Base-by-base conservation (phyloP, 2,329 filamentous ascomycete genomes). In the Trichophaea hybrida region DNA sequence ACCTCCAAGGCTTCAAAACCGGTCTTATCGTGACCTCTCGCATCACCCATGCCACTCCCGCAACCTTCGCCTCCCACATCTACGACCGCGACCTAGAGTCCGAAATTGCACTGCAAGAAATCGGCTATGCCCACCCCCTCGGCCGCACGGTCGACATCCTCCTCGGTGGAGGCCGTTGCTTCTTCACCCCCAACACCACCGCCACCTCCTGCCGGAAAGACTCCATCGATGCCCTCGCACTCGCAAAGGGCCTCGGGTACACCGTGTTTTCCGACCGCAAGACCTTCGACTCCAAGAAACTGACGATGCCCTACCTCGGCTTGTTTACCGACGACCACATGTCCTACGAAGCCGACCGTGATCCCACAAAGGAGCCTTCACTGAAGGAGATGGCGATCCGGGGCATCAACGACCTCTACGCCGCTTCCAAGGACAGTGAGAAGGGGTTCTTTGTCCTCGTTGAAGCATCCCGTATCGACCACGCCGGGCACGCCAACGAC, bases 401-500 rank as follows among this genome's bases (percentile, higher is more conserved):
- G 5, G 72, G 72, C 1, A 69, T 74, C 37, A 69, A 69, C 44
- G 71, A 72, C 5, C 69, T 74, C 12, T 68, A 72, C 48, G 67
- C 67, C 4, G 72, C 69, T 2, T 71, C 70, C 8, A 65, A 68
- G 37, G 66, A 62, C 33, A 65, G 60, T 6, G 64, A 70, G n/a
- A 69, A 71, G 60, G 72, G 72, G 6, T 75, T 72, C 63, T 73
- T 75, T 60, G 65, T 74, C 52, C 71, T 75, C 69, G 71, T 72
- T 48, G 71, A 72, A 63, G 71, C 71, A n/a, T 71, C 69, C 6
- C 68, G 71, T 34, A 73, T 73, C 59, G 71, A 72, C 60, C 71
- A 73, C 61, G 69, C 71, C 35, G 68, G 69, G 53, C 78, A 79
- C 65, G 75, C 75, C 68, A 80, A 79, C 64, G 78, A 80, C 64